phyloP scores from a whole-genome alignment of 345 rosid genomes.

The Combretum micranthum region DNA sequence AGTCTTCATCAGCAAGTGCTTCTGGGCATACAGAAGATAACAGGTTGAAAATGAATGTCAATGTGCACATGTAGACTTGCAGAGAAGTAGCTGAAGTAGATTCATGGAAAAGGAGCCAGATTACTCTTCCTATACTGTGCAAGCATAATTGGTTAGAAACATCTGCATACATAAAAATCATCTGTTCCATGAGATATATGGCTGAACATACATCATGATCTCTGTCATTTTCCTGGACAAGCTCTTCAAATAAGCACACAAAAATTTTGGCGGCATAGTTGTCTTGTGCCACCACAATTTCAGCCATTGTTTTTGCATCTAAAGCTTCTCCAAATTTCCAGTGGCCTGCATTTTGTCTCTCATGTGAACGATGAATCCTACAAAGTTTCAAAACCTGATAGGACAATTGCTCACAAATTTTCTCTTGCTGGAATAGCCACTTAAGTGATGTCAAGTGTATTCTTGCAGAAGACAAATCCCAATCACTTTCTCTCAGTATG shows the following conservation, averaged over 20 bases:
- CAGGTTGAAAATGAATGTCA: slow-evolving; percentile 41
- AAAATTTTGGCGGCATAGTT: slow-evolving; percentile 47
- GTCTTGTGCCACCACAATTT: slow-evolving; percentile 58
- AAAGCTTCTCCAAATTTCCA: slow-evolving; percentile 25
- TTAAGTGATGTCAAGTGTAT: slow-evolving; percentile 52
- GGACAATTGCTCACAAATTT: slow-evolving; percentile 41
- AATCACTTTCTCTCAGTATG: slow-evolving; percentile 45
- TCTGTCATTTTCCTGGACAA: slow-evolving; percentile 34
- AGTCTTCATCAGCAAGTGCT: slow-evolving; percentile 50
- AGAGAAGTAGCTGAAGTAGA: slow-evolving; percentile 28
- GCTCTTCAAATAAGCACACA: slow-evolving; percentile 44
- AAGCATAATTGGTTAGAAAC: slow-evolving; percentile 59
- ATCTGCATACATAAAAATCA: slow-evolving; percentile 37
- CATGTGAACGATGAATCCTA: slow-evolving; percentile 18
- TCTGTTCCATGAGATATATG: slow-evolving; percentile 37
- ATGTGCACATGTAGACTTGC: slow-evolving; percentile 24
- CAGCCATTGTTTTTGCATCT: slow-evolving; percentile 44
- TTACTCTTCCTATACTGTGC: slow-evolving; percentile 55
- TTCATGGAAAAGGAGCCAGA: slow-evolving; percentile 31
- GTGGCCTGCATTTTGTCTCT: slow-evolving; percentile 11
- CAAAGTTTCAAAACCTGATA: slow-evolving; percentile 58
- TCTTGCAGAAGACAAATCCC: slow-evolving; percentile 65
- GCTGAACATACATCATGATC: slow-evolving; percentile 44
- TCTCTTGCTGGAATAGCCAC: slow-evolving; percentile 92
- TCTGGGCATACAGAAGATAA: slow-evolving; percentile 50